phyloP scores from a whole-genome alignment of 306 rosid species.

The Trifolium fragiferum region DNA sequence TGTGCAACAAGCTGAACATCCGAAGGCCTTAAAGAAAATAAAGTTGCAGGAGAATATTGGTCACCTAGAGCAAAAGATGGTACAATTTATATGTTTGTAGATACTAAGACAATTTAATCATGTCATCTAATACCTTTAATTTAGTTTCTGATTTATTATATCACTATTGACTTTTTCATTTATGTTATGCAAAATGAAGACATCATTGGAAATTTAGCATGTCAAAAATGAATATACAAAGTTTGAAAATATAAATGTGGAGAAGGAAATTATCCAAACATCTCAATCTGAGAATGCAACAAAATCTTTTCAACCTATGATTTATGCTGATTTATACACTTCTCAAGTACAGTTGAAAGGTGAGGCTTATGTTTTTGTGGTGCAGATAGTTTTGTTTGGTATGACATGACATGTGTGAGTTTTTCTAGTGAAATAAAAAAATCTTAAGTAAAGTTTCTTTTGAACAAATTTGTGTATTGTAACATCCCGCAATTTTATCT shows the following conservation, averaged over 20 bases:
- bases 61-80: conserved; percentile 66
- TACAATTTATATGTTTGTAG: conserved; percentile 38
- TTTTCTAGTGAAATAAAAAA: too few species aligned
- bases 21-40: conserved; percentile 44
- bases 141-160: too few species aligned
- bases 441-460: conserved; percentile 47
- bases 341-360: conserved; percentile 54
- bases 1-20: conserved; percentile 61
- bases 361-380: conserved; percentile 59
- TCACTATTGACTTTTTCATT: conserved; percentile 5
- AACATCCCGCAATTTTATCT: too few species aligned
- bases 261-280: conserved; percentile 36
- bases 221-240: background rate
- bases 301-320: conserved; percentile 53
- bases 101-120: too few species aligned
- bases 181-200: conserved; percentile 45
- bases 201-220: conserved; percentile 44
- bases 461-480: too few species aligned
- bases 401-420: conserved; percentile 37
- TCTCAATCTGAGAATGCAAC: conserved; percentile 55
- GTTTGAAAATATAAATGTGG: conserved; percentile 34
- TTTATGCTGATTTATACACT: conserved; percentile 49
- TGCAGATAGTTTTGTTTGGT: conserved; percentile 26
- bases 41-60: conserved; percentile 49
- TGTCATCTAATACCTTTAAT: too few species aligned